A percentile compares a stretch with the other conserved stretches of the same genome.
Conservation (phyloP, 1,284 basidiomycete genomes). For the Cutaneotrichosporon spelunceum region DNA sequence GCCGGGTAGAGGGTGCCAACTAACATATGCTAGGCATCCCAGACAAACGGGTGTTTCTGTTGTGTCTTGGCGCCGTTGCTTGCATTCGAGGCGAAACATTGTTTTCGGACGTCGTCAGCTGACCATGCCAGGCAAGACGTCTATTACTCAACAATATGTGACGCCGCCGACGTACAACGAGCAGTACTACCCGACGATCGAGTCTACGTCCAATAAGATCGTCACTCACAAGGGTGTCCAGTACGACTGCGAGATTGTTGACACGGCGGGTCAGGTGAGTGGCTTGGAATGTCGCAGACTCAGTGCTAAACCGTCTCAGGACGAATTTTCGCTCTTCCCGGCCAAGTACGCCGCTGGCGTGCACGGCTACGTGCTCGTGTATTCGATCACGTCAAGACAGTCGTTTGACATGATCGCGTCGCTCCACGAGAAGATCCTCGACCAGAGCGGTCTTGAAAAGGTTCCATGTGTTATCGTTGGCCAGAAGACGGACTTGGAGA, state of each 20-base stretch:
- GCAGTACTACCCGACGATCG: slow-evolving; percentile 92
- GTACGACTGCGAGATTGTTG: slow-evolving; percentile 95
- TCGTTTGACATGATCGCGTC: slow-evolving; percentile 96
- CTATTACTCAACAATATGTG: slow-evolving; percentile 69
- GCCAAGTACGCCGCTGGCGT: slow-evolving; percentile 78
- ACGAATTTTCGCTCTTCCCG: slow-evolving; percentile 79
- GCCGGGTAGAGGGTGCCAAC: not conserved
- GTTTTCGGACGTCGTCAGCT: not conserved
- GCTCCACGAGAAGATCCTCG: slow-evolving; percentile 95
- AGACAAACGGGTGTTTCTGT: not conserved
- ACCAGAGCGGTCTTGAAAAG: slow-evolving; percentile 83
- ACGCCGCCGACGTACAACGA: slow-evolving; percentile 67
- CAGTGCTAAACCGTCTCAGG: slow-evolving; percentile 56
- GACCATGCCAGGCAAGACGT: slow-evolving; percentile 66
- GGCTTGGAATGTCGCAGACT: slow-evolving; percentile 6
- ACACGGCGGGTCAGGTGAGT: slow-evolving; percentile 80
- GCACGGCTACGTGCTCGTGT: slow-evolving; percentile 85
- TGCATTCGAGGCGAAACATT: not conserved
- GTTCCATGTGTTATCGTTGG: slow-evolving; percentile 96
- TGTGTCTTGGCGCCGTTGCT: not conserved
- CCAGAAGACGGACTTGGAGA: slow-evolving; percentile 81
- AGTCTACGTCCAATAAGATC: slow-evolving; percentile 79
- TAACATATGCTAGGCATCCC: not conserved
- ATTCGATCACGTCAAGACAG: slow-evolving; percentile 85
- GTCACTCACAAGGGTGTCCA: slow-evolving; percentile 79